These are phyloP conservation scores for Sonneratia caseolaris DNA, from an alignment of 345 rosid genomes.

Conservation along the genomic window DNA sequence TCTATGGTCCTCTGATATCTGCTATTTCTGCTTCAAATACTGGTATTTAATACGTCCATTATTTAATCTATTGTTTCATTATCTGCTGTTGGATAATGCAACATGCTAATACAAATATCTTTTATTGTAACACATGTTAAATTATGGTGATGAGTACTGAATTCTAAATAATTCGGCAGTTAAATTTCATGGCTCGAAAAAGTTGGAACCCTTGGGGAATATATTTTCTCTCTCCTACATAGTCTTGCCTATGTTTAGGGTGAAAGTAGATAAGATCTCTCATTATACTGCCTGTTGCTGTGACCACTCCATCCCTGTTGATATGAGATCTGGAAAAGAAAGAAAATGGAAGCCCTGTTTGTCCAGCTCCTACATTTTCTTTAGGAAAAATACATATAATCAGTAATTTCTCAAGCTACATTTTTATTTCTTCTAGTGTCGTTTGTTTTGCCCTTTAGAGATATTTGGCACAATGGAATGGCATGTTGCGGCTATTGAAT, in stretches of 20 bases:
- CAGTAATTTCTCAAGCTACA: no score
- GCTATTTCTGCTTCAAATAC: conserved; percentile 24
- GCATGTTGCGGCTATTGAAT: no score
- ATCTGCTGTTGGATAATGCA: background rate
- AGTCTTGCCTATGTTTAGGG: background rate
- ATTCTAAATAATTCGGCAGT: background rate
- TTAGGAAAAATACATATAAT: no score
- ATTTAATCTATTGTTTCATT: background rate
- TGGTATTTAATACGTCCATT: background rate
- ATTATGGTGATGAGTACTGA: background rate
- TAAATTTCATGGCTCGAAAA: background rate
- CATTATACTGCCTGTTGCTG: background rate
- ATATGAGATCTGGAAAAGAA: no score
- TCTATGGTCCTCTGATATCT: conserved; percentile 59
- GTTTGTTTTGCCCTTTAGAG: no score
- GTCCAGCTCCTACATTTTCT: no score
- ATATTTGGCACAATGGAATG: no score
- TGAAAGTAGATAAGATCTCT: background rate
- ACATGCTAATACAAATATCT: background rate
- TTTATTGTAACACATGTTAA: background rate
- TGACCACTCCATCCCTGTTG: background rate
- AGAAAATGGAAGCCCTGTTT: no score
- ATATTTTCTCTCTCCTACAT: background rate
- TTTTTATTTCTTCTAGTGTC: no score
- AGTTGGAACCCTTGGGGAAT: background rate